A percentile compares a stretch with the other conserved stretches of the same genome.
Evolutionary conservation across 139 green algal genomes (phyloP).

Genomic region (Picochlorum costavermella): DNA sequence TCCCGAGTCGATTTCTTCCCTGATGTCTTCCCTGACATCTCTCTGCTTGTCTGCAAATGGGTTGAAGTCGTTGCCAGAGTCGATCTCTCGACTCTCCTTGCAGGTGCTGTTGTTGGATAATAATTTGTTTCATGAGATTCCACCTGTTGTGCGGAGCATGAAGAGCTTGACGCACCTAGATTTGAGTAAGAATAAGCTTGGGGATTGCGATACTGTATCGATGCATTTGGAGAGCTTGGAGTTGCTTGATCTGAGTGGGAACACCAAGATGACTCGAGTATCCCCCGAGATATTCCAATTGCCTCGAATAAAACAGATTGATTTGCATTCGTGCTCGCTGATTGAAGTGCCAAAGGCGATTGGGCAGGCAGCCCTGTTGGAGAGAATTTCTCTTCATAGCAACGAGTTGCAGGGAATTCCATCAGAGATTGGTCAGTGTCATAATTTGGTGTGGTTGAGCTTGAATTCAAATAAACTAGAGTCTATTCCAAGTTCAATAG

Average conservation of each 20-base stretch:
- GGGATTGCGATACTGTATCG: background rate
- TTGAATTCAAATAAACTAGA: slow-evolving; percentile 30
- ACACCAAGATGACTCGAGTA: slow-evolving; percentile 5
- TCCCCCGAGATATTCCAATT: slow-evolving; percentile 12
- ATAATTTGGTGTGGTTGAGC: slow-evolving; percentile 23
- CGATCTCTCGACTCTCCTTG: slow-evolving; percentile 12
- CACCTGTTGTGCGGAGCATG: slow-evolving; percentile 7
- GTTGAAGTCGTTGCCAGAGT: slow-evolving; percentile 15
- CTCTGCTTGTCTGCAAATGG: slow-evolving; percentile 21
- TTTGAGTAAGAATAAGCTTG: slow-evolving; percentile 20
- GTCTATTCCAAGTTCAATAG: slow-evolving; percentile 15
- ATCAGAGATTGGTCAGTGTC: slow-evolving; percentile 17
- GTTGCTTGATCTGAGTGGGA: slow-evolving; percentile 30
- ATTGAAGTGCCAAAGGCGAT: slow-evolving; percentile 8
- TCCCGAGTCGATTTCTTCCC: background rate
- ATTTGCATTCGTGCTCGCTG: slow-evolving; percentile 27
- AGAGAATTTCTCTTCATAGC: slow-evolving; percentile 29
- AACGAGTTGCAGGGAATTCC: slow-evolving; percentile 20
- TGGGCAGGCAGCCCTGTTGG: slow-evolving; percentile 6
- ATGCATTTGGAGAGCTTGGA: background rate
- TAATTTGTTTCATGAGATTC: slow-evolving; percentile 24
- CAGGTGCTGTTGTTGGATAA: slow-evolving; percentile 5
- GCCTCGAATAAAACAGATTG: slow-evolving; percentile 16
- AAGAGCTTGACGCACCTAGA: slow-evolving; percentile 9
- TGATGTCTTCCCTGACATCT: slow-evolving; percentile 2